phyloP scores from a whole-genome alignment of 495 filamentous ascomycete genomes.

The Opeltia flavorubescens region DNA sequence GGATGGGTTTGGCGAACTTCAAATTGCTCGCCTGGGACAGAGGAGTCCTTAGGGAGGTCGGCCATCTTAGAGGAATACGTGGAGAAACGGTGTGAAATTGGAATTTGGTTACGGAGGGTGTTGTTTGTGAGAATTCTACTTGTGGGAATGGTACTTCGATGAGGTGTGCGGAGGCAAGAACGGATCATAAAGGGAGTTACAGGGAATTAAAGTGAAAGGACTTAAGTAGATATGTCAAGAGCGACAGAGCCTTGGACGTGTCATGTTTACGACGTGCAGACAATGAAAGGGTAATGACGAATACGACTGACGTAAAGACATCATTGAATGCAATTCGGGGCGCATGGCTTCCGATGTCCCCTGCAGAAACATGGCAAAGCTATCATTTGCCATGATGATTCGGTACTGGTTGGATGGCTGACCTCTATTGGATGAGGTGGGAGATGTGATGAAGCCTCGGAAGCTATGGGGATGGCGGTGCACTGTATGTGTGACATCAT shows the following conservation, averaged over 20 bases:
- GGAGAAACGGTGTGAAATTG: background rate
- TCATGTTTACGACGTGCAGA: too few species aligned
- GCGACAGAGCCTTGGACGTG: background rate
- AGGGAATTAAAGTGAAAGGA: background rate
- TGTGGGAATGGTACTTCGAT: background rate
- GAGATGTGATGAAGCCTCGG: too few species aligned
- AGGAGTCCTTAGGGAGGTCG: slow-evolving; percentile 8
- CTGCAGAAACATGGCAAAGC: too few species aligned
- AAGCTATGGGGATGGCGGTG: too few species aligned
- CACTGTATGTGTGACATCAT: too few species aligned
- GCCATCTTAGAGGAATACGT: slow-evolving; percentile 8
- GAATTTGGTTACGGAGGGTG: background rate
- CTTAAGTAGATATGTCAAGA: background rate
- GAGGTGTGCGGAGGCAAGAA: background rate
- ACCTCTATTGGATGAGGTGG: too few species aligned
- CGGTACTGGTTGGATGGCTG: too few species aligned
- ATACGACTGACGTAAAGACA: background rate
- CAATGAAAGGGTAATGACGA: background rate
- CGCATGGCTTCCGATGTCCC: background rate
- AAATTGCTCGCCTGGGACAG: slow-evolving; percentile 33
- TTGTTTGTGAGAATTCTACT: background rate
- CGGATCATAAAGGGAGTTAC: background rate
- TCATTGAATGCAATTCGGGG: too few species aligned
- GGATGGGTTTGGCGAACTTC: slow-evolving; percentile 34
- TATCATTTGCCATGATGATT: background rate